These are phyloP conservation scores for Apiotrichum veenhuisii DNA, from an alignment of 1,284 basidiomycete genomes.

Conservation along the genomic window DNA sequence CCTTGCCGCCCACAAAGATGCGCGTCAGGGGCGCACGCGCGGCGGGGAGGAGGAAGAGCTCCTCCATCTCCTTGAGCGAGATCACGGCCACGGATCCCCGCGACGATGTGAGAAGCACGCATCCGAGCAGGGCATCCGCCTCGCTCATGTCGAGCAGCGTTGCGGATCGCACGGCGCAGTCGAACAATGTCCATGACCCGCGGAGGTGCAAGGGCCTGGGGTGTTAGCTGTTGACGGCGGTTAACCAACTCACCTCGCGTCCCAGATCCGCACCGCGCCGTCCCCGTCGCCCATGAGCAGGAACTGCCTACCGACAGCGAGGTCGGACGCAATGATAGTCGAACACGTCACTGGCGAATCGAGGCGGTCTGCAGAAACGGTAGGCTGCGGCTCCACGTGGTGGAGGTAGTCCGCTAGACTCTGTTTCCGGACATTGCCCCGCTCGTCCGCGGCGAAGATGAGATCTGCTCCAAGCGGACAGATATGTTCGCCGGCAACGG, in stretches of 20 bases:
- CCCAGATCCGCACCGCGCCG: constrained; percentile 42
- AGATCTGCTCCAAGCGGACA: constrained; percentile 14
- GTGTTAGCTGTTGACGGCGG: too few species aligned
- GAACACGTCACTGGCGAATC: constrained; percentile 34
- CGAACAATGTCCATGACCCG: constrained; percentile 42
- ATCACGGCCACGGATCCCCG: constrained; percentile 81
- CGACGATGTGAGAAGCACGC: constrained; percentile 66
- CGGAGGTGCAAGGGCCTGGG: constrained; percentile 27
- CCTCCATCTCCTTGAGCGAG: constrained; percentile 67
- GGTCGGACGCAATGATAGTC: constrained; percentile 12
- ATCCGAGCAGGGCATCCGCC: constrained; percentile 63
- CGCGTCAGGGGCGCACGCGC: constrained; percentile 62
- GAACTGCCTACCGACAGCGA: constrained; percentile 11
- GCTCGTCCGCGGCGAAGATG: constrained; percentile 10
- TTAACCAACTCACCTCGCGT: constrained; percentile 24
- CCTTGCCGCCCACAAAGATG: constrained; percentile 65
- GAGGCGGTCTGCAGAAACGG: constrained; percentile 23
- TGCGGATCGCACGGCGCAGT: constrained; percentile 50
- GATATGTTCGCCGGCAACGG: constrained; percentile 4
- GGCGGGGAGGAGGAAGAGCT: constrained; percentile 74
- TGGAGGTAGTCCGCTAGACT: constrained; percentile 17
- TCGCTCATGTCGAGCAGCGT: constrained; percentile 25
- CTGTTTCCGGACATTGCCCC: constrained; percentile 15
- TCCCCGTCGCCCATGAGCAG: constrained; percentile 46
- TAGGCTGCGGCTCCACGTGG: not conserved